phyloP scores from a whole-genome alignment of 495 filamentous ascomycete species.

The Annulohypoxylon nitens region DNA sequence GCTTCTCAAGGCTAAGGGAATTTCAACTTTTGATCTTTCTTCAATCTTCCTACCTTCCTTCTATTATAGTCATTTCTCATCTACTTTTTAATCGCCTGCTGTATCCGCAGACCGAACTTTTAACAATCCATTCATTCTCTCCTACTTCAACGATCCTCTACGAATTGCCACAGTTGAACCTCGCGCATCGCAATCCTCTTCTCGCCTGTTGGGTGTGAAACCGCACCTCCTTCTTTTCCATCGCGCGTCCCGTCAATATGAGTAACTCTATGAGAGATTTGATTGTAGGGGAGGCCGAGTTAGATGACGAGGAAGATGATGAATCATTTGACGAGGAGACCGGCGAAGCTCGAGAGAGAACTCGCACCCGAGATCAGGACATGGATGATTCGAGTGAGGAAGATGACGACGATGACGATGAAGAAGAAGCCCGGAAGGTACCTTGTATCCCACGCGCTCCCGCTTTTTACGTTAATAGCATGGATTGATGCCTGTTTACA shows the following conservation, averaged over 20 bases:
- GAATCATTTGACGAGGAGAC: constrained; percentile 88
- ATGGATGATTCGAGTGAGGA: constrained; percentile 96
- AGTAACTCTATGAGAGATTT: constrained; percentile 75
- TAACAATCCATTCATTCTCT: background rate
- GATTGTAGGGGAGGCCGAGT: constrained; percentile 84
- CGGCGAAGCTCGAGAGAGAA: constrained; percentile 67
- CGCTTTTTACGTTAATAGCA: background rate
- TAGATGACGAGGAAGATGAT: constrained; percentile 92
- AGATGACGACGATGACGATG: constrained; percentile 94
- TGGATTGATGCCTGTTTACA: background rate
- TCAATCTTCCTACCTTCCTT: constrained; percentile 1
- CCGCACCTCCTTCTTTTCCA: constrained; percentile 1
- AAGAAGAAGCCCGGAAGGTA: constrained; percentile 75
- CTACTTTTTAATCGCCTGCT: constrained; percentile 2
- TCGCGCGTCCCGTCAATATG: constrained; percentile 62
- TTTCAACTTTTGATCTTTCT: background rate
- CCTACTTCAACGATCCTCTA: background rate
- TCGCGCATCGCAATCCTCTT: background rate
- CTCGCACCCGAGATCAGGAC: constrained; percentile 58
- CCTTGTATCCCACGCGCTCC: background rate
- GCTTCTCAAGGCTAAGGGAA: constrained; percentile 29
- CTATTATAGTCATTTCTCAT: background rate
- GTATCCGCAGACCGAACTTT: background rate
- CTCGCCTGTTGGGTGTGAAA: constrained; percentile 4
- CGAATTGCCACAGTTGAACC: constrained; percentile 1